These are phyloP conservation scores for Yarrowia sp. DNA, from an alignment of 805 yeast species.

Conservation along the genomic window DNA sequence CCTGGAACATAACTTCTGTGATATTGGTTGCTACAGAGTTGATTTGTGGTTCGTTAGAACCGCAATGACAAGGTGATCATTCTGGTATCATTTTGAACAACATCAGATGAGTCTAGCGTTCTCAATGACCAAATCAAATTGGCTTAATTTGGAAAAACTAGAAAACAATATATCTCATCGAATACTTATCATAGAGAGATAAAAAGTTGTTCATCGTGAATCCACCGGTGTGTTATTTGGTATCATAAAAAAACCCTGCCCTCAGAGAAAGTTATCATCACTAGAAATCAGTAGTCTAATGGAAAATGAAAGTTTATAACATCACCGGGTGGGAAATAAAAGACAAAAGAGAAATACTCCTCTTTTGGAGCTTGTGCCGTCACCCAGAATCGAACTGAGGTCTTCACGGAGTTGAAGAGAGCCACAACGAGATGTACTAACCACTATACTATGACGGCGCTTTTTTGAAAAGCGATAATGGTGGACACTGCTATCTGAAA, in stretches of 20 bases:
- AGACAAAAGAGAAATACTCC: constrained; percentile 2
- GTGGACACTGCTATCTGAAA: not conserved
- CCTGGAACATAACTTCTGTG: too few species aligned
- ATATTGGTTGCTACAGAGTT: too few species aligned
- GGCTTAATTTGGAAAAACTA: too few species aligned
- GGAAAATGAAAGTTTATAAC: constrained; percentile 15
- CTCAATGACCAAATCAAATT: too few species aligned
- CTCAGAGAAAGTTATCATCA: constrained; percentile 16
- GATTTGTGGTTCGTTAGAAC: too few species aligned
- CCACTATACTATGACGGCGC: constrained; percentile 26
- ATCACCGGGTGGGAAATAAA: not conserved
- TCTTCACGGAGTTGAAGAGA: constrained; percentile 6
- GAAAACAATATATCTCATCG: too few species aligned
- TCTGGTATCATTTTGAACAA: too few species aligned
- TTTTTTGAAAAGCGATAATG: not conserved
- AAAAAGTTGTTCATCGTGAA: too few species aligned
- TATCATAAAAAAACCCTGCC: not conserved
- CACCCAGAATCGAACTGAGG: constrained; percentile 28
- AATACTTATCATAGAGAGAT: too few species aligned
- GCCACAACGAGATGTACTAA: constrained; percentile 26
- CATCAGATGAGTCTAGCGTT: too few species aligned
- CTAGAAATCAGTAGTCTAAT: constrained; percentile 21
- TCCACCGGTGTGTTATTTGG: too few species aligned
- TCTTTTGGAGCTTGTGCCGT: constrained; percentile 2
- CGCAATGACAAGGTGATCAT: too few species aligned